Base-by-base conservation (phyloP, 2,329 filamentous ascomycete species). In the Diaporthe vexans region DNA sequence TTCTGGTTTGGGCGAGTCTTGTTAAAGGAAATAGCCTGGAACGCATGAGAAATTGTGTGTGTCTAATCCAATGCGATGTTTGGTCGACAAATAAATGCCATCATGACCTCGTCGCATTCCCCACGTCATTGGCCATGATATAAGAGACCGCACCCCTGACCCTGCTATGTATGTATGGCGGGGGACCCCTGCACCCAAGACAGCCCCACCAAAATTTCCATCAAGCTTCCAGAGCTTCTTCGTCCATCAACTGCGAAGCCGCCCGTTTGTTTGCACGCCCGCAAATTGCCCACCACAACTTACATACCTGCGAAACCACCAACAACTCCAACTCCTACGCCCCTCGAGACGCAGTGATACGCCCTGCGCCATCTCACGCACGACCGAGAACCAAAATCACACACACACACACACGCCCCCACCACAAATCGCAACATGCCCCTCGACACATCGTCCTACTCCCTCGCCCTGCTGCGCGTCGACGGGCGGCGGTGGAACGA, bases 401-500 rank as follows among this genome's bases (percentile, higher is more conserved):
- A 7, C 46, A 10, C 19, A 51, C 8, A 17, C 46, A 21, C 9
- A 51, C 46, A 6, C n/a, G 40, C 11, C 5, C 33, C 17, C 35
- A 70, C 15, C n/a, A 58, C 26, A 29, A 33, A 19, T 76, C 76
- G 84, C 77, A 78, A 98, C n/a, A n/a, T 98, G 96, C 95, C 96
- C 74, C 94, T 98, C 83, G 96, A 98, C 85, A 98, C 95, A 10
- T 96, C 94, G 17, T 95, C 94, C 69, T 98, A 98, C 88, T 91
- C 92, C 67, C 91, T 98, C 76, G 95, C 95, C 76, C 93, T 97
- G 71, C 89, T 95, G 76, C 93, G 94, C 81, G 92, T 94, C 77
- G 96, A 94, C 81, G 94, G 94, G 76, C 92, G 97, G 76, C 92
- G 97, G 79, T 99, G 97, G 97, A 98, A 99, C 86, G 97, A 99